Evolutionary conservation across 2,329 filamentous ascomycete species (phyloP).

Genomic region (Paecilomyces variotii): DNA sequence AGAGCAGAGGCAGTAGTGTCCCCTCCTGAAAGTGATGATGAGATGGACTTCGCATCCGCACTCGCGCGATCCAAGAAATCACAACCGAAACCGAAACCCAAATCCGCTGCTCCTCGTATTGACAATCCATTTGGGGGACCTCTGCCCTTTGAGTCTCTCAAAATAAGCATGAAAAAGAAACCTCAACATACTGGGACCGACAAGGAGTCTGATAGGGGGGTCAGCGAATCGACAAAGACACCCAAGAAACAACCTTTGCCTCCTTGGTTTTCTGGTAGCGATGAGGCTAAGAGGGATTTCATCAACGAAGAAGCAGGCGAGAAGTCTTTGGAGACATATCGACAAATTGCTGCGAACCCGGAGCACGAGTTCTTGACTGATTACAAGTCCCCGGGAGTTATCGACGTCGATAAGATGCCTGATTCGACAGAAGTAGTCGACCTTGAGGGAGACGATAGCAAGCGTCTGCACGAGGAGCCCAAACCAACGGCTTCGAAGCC

Average conservation of each 20-base stretch:
- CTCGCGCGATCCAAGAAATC: constrained; percentile 62
- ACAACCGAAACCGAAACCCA: constrained; percentile 37
- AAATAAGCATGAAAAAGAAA: constrained; percentile 51
- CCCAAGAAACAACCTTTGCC: constrained; percentile 28
- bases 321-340: constrained; percentile 16
- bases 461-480: neutral
- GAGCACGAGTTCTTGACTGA: constrained; percentile 21
- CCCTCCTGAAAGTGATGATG: constrained; percentile 57
- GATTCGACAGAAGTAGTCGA: constrained; percentile 23
- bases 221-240: constrained; percentile 38
- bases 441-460: constrained; percentile 17
- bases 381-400: constrained; percentile 27
- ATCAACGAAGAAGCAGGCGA: constrained; percentile 18
- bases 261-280: constrained; percentile 38
- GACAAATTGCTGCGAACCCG: constrained; percentile 10
- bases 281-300: constrained; percentile 24
- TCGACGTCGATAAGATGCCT: constrained; percentile 30
- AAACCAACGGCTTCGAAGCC: neutral
- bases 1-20: constrained; percentile 24
- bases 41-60: constrained; percentile 67
- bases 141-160: constrained; percentile 75
- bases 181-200: constrained; percentile 45
- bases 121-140: constrained; percentile 66
- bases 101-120: constrained; percentile 38
- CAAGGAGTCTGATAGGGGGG: constrained; percentile 56